phyloP scores from a whole-genome alignment of 768 basidiomycete genomes.

The Russula sp. region DNA sequence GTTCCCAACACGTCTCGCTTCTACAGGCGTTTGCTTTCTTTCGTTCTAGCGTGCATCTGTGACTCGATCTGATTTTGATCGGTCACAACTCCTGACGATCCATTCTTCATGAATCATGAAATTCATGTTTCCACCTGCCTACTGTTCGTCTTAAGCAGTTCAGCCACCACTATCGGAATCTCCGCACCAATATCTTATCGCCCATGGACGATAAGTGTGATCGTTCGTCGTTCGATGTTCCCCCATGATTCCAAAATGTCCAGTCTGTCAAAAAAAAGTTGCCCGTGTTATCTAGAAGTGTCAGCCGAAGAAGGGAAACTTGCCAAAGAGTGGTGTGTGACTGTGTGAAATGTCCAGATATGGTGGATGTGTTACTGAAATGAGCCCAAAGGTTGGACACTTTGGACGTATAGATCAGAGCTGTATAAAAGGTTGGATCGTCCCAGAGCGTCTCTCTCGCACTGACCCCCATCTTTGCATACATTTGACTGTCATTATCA shows the following conservation, averaged over 20 bases:
- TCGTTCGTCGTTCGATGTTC: background rate
- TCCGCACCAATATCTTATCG: constrained; percentile 1
- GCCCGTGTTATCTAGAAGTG: constrained; percentile 21
- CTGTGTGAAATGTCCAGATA: constrained; percentile 20
- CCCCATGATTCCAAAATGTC: constrained; percentile 3
- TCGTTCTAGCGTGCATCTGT: constrained; percentile 11
- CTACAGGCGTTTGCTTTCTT: constrained; percentile 13
- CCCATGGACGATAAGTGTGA: background rate
- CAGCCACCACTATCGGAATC: background rate
- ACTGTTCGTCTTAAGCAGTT: background rate
- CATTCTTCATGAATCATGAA: constrained; percentile 9
- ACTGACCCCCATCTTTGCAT: constrained; percentile 13
- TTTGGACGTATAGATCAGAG: constrained; percentile 9
- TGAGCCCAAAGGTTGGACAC: constrained; percentile 1
- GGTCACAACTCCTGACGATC: constrained; percentile 22
- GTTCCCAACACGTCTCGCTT: constrained; percentile 6
- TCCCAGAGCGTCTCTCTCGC: constrained; percentile 12
- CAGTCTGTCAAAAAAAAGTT: constrained; percentile 13
- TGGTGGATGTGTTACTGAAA: constrained; percentile 19
- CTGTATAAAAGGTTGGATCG: constrained; percentile 22
- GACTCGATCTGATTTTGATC: constrained; percentile 18
- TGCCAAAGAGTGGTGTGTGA: constrained; percentile 18
- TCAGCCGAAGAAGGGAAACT: constrained; percentile 20
- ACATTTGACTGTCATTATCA: constrained; percentile 1
- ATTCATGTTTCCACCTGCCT: background rate